phyloP scores from a whole-genome alignment of 257 asterid genomes.

The Leonotis leonurus region DNA sequence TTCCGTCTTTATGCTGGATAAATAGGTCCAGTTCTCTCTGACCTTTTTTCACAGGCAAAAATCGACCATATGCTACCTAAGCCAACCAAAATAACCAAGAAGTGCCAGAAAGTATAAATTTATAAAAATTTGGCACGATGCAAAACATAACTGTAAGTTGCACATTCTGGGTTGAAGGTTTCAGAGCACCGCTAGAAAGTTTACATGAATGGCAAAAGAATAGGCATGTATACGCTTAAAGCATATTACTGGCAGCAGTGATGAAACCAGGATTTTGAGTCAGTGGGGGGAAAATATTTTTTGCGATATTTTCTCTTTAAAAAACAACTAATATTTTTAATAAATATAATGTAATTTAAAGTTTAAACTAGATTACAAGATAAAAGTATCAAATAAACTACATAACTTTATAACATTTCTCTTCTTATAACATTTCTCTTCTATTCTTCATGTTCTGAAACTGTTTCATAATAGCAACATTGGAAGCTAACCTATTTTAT shows the following conservation, averaged over 20 bases:
- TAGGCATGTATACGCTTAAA: neutral
- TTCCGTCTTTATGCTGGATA: slow-evolving; percentile 58
- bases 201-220: neutral
- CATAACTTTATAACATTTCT: too few species aligned
- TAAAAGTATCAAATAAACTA: too few species aligned
- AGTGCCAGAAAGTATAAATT: slow-evolving; percentile 1
- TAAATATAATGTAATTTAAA: too few species aligned
- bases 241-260: neutral
- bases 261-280: too few species aligned
- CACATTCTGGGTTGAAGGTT: neutral
- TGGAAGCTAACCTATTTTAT: too few species aligned
- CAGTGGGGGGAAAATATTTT: too few species aligned
- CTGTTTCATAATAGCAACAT: too few species aligned
- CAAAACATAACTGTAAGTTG: neutral
- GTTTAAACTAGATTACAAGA: too few species aligned
- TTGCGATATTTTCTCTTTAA: too few species aligned
- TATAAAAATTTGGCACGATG: neutral
- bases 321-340: too few species aligned
- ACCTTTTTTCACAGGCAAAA: slow-evolving; percentile 49
- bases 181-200: neutral
- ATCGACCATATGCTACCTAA: slow-evolving; percentile 74
- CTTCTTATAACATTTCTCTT: too few species aligned
- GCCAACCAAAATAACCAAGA: neutral
- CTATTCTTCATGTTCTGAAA: too few species aligned
- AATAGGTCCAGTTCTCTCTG: slow-evolving; percentile 69